Evolutionary conservation across 2,329 filamentous ascomycete genomes (phyloP), one percentile per base, ranked within the genome.

Genomic region (Pseudonectria buxi): DNA sequence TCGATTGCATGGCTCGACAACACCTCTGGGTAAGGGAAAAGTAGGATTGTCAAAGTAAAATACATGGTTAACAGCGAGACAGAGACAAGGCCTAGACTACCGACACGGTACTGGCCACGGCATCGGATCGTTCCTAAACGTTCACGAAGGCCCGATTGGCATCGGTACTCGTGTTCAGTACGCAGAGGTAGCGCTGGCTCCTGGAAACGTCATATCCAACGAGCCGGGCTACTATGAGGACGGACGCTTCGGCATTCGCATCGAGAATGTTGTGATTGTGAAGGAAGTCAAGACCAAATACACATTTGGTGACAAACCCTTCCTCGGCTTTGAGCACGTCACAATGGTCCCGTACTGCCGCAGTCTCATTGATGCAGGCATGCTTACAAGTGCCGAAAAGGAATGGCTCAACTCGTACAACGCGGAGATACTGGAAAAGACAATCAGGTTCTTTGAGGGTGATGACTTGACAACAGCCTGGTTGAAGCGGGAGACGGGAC

Each of bases 211-310:
- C 27, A 78, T 96, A 35, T 96, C 90, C 2, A 88, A 95, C 53
- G 88, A 98, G 62, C 92, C 92, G 2, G 92, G 92, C 22, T 98
- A 89, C 65, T 98, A 98, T 59, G 89, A 96, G 61, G 92, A 98
- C 52, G 90, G 88, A 31, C 79, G 80, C 26, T 98, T 94, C 55
- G 92, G 92, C 13, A 92, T 98, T 48, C 83, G 92, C 13, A 95
- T 95, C 53, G 92, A 98, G 64, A 98, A 98, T 59, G 80, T 98
- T 53, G 78, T 94, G 46, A 83, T 96, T 71, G 87, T 94, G 22
- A 83, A 77, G 47, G 88, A 95, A 58, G 82, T 84, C n/a, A 71
- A 89, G 62, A 95, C 90, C 4, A 81, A 81, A 43, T 76, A 94
- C 62, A 78, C 81, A 25, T 96, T 96, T 56, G 90, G 89, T 14